Evolutionary conservation across 495 filamentous ascomycete genomes (phyloP).

Genomic region (Acidiella bohemica): DNA sequence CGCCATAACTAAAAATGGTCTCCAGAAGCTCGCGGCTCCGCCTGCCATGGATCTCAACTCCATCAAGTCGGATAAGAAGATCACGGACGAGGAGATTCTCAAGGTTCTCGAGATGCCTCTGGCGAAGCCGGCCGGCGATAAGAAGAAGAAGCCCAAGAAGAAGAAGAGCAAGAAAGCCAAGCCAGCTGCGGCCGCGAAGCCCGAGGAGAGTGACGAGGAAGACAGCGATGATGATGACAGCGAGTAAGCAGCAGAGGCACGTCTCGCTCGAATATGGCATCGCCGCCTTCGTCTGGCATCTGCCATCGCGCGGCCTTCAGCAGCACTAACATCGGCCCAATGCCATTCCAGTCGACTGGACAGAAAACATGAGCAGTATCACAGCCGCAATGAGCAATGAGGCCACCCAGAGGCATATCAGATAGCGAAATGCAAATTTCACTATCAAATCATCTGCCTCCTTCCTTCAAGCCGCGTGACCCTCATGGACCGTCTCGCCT

Average conservation of each 20-base stretch:
- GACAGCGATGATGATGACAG: conserved; percentile 43
- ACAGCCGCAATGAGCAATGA: too few relatives aligned
- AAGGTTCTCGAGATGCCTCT: conserved; percentile 83
- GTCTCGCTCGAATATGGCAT: too few relatives aligned
- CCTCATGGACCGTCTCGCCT: too few relatives aligned
- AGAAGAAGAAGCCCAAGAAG: conserved; percentile 70
- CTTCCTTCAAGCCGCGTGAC: too few relatives aligned
- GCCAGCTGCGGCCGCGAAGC: conserved; percentile 51
- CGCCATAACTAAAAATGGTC: conserved; percentile 94
- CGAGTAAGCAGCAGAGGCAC: conserved; percentile 1
- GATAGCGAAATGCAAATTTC: too few relatives aligned
- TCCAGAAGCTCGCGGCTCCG: conserved; percentile 69
- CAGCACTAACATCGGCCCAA: too few relatives aligned
- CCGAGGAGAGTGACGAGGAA: conserved; percentile 33
- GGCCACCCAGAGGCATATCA: too few relatives aligned
- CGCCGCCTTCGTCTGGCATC: too few relatives aligned
- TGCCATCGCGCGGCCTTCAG: too few relatives aligned
- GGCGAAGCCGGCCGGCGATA: conserved; percentile 57
- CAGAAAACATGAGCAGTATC: too few relatives aligned
- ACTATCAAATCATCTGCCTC: too few relatives aligned
- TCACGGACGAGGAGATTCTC: conserved; percentile 85
- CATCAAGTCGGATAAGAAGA: conserved; percentile 91
- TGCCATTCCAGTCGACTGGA: too few relatives aligned
- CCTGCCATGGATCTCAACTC: conserved; percentile 58
- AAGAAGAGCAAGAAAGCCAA: conserved; percentile 60